Evolutionary conservation across 371 early-diverging fungal species (phyloP), one percentile per base, ranked within the genome.

Genomic region (Enterospora canceri): DNA sequence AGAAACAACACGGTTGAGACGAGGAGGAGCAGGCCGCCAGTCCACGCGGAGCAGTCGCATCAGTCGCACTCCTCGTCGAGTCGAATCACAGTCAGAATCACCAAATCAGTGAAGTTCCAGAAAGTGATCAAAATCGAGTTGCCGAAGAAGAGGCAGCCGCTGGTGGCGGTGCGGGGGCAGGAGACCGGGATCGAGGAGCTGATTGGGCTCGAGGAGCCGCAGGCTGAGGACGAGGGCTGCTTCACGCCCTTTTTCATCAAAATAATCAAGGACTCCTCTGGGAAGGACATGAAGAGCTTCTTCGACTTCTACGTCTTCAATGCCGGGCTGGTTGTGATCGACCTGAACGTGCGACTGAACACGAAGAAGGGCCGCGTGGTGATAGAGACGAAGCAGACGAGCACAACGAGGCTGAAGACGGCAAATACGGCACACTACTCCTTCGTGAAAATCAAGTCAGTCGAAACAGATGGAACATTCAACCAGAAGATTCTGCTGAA

Each of bases 381-480:
- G 8, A 35, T 81, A 23, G 55, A 47, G n/a, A 54, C 74, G n/a
- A 54, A 34, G 40, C 73, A 76, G 57, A 67, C 48, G 55, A 31
- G 64, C 15, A 76, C 79, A 26, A 67, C 71, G 28, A 60, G 58
- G n/a, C 40, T 78, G 16, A 57, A 32, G 23, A 70, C 71, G 31
- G 61, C 61, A 0, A 77, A 77, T 56, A 68, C 49, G 32, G 26
- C 61, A 24, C 23, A 65, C 21, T 26, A 46, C 35, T 73, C 72
- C 5, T 68, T 55, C 46, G 40, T 80, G 8, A 55, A 40, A 16
- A 56, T 79, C 3, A 66, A 66, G 30, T 62, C 73, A 16, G 64
- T 69, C 65, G 82, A 81, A 66, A 73, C 70, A 23, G 82, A 81
- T 30, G 76, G 78, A 3, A 62, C 74, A 30, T 72, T 73, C 66